These are phyloP conservation scores for Penicillium aurantiogriseum DNA, from an alignment of 2,329 filamentous ascomycete species.

Conservation along the genomic window DNA sequence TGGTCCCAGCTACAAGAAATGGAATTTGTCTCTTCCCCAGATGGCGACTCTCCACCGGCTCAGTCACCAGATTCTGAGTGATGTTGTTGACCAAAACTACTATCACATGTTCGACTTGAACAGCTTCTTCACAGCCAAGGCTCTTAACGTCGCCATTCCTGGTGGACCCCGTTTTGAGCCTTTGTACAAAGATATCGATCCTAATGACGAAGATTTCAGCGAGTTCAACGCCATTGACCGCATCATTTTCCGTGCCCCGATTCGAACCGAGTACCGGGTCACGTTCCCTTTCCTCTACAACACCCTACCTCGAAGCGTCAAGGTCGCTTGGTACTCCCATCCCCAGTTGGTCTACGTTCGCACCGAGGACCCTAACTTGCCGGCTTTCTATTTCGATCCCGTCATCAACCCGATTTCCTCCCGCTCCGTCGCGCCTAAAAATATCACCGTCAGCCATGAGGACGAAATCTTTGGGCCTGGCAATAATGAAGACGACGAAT, in stretches of 20 bases:
- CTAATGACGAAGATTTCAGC: slow-evolving; percentile 98
- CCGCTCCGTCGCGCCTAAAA: slow-evolving; percentile 88
- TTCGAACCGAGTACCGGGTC: slow-evolving; percentile 92
- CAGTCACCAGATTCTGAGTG: slow-evolving; percentile 84
- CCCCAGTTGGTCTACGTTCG: slow-evolving; percentile 90
- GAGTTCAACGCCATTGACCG: slow-evolving; percentile 99
- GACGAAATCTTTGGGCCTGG: slow-evolving; percentile 86
- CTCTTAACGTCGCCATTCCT: slow-evolving; percentile 94
- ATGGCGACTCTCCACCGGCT: slow-evolving; percentile 95
- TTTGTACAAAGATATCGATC: slow-evolving; percentile 96
- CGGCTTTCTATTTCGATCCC: slow-evolving; percentile 97
- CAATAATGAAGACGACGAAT: slow-evolving; percentile 79
- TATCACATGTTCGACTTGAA: slow-evolving; percentile 96
- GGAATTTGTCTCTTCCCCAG: slow-evolving; percentile 89
- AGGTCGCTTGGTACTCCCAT: slow-evolving; percentile 88
- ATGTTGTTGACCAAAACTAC: slow-evolving; percentile 94
- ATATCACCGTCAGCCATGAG: slow-evolving; percentile 86
- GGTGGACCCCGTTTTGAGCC: slow-evolving; percentile 96
- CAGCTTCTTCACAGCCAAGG: slow-evolving; percentile 93
- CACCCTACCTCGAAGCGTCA: slow-evolving; percentile 89
- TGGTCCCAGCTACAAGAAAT: slow-evolving; percentile 91
- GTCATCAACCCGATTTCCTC: slow-evolving; percentile 97
- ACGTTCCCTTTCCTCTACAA: slow-evolving; percentile 96
- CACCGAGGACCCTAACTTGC: slow-evolving; percentile 82
- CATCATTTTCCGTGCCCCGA: slow-evolving; percentile 95